Evolutionary conservation across 164 flowering plant species (phyloP).

Genomic region (Amborella trichopoda): DNA sequence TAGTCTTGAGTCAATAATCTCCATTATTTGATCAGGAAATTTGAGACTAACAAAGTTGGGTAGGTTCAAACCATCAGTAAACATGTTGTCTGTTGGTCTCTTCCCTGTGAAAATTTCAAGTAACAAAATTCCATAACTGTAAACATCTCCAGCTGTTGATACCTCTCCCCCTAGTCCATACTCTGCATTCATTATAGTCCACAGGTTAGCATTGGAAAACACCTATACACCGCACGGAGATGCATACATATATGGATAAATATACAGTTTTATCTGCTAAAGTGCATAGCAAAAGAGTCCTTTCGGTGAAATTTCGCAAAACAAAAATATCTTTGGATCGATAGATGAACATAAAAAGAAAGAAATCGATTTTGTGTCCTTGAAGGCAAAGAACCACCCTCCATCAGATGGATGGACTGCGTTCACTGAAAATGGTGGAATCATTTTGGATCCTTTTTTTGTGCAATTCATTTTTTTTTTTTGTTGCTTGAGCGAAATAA

Average conservation of each 20-base stretch:
- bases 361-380: too few relatives aligned
- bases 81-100: conserved; percentile 4
- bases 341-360: not conserved
- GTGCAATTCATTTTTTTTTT: too few relatives aligned
- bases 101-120: conserved; percentile 9
- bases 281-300: not conserved
- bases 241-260: not conserved
- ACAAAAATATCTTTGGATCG: not conserved
- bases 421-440: too few relatives aligned
- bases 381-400: too few relatives aligned
- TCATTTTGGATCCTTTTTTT: too few relatives aligned
- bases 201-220: not conserved
- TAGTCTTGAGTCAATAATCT: not conserved
- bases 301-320: not conserved
- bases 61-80: conserved; percentile 1
- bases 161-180: conserved; percentile 14
- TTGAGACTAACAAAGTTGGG: not conserved
- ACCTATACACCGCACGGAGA: not conserved
- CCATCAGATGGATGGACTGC: too few relatives aligned
- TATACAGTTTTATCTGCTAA: not conserved
- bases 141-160: conserved; percentile 15
- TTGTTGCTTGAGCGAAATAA: too few relatives aligned
- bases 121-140: conserved; percentile 20
- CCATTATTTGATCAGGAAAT: not conserved
- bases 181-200: conserved; percentile 8